Base-by-base conservation (phyloP, 345 rosid species). In the Ailanthus altissimus region DNA sequence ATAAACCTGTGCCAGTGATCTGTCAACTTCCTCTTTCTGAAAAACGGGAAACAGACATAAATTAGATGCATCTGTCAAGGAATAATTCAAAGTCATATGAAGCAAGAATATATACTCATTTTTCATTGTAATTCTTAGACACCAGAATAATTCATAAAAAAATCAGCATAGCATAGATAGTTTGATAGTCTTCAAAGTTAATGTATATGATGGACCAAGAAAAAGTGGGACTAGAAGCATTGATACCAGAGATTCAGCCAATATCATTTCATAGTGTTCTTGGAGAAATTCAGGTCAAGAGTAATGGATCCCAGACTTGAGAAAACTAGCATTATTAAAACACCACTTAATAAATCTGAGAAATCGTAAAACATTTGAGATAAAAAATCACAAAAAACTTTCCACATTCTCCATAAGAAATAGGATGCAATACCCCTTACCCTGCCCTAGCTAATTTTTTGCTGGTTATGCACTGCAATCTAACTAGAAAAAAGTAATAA, bases 1-100 rank as follows among this genome's bases (percentile, higher is more conserved):
- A 91, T 79, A 77, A 85, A 93, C 83, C 78, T 88, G 85, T 84
- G 88, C 97, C 98, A 94, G 16, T 91, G 98, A 85, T 91, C 91
- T 9, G 93, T 87, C 86, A 91, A 53, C 90, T 86, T 92, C 80
- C 78, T 95, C 86, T 92, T 96, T 81, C 94, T 89, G 38, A 73
- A 32, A 28, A 81, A 25, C 25, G 25, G 36, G 50, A 26, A 66
- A 49, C 18, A 59, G 32, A 16, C 42, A 64, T 23, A 58, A 51
- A 65, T 32, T 60, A 45, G 50, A 11, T 40, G 36, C 47, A 60
- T 18, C 25, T 45, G 54, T 46, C 45, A 21, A 14, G 36, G 20
- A 57, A 54, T 6, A 16, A 62, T 62, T 45, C 45, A 15, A 36
- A 32, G 40, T 18, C 13, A 4, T 16, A 62, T 43, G 11, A 8